Base-by-base conservation (phyloP, 1,139 yeast genomes). In the Geotrichum citri-aurantii region DNA sequence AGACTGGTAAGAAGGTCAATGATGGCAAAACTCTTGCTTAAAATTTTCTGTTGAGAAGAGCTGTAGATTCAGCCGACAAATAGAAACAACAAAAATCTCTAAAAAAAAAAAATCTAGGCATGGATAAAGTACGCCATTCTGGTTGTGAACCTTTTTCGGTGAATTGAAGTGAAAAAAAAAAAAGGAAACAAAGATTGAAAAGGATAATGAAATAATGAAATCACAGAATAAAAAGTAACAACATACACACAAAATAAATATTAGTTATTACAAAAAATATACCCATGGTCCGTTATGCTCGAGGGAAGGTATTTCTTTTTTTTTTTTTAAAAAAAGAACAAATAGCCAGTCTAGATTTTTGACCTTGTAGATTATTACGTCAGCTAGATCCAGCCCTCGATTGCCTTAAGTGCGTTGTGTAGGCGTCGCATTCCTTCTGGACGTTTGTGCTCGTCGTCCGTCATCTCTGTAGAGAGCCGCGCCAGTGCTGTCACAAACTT, bases 1-100 rank as follows among this genome's bases (percentile, higher is more conserved):
- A 92, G 78, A 91, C 98, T 1, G 99, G 99, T 37, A 93, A 92
- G 78, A 83, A 84, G 67, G 87, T 93, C 61, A 78, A 80, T 60
- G 79, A 79, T 31, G 96, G 97, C 11, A 79, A 80, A 61, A 65
- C 67, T 7, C 52, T 73, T 51, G 73, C 66, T 26, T 71, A 68
- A 59, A 46, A 29, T 6, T 23, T 46, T 12, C 26, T 10, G 29
- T 26, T 37, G 24, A n/a, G 26, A 12, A 7, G 7, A 50, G 11
- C 10, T 24, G 26, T 21, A 5, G 48, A 23, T 46, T 2, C 27
- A 11, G 6, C 21, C 46, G 26, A 23, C 27, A 14, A 21, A 17
- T 46, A 11, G 11, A 21, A 23, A 14, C 12, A n/a, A n/a, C n/a
- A n/a, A n/a, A n/a, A n/a, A n/a, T n/a, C n/a, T n/a, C n/a, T n/a